Evolutionary conservation across 345 rosid genomes (phyloP).

Genomic region (Erysimum cheiranthoides): DNA sequence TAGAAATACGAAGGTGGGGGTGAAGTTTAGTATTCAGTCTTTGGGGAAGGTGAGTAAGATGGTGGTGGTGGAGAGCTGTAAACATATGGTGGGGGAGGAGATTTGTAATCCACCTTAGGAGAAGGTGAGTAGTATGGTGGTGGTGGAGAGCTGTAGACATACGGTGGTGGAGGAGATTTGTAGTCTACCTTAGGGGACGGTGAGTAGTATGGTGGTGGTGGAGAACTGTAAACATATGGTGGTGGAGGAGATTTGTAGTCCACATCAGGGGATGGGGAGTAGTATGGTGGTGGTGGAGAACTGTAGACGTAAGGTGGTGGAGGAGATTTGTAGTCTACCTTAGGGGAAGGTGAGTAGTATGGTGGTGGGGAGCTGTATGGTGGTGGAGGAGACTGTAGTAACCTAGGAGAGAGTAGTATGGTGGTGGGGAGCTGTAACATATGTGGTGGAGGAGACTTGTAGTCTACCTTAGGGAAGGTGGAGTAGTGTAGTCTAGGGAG

Average conservation of each 20-base stretch:
- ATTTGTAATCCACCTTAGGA: background rate
- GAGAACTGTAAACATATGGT: constrained; percentile 5
- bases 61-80: constrained; percentile 19
- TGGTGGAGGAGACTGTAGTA: constrained; percentile 14
- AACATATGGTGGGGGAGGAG: constrained; percentile 10
- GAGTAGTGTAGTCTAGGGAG: no score
- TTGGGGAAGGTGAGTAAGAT: constrained; percentile 1
- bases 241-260: constrained; percentile 9
- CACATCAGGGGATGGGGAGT: background rate
- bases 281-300: background rate
- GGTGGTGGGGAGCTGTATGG: constrained; percentile 17
- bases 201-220: background rate
- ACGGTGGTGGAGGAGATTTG: background rate
- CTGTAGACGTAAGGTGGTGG: constrained; percentile 15
- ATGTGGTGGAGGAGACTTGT: constrained; percentile 14
- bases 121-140: constrained; percentile 7
- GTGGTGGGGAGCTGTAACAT: background rate
- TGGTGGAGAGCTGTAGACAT: constrained; percentile 18
- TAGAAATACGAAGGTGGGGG: constrained; percentile 10
- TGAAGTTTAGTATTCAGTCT: constrained; percentile 3
- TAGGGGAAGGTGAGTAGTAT: background rate
- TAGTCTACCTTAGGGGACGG: background rate
- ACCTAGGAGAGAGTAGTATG: constrained; percentile 6
- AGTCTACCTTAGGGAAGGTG: background rate
- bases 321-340: background rate